Percentiles rank a stretch among this genome's conserved stretches.
phyloP scores from a whole-genome alignment of 768 basidiomycete genomes.

The Pisolithus marmoratus region DNA sequence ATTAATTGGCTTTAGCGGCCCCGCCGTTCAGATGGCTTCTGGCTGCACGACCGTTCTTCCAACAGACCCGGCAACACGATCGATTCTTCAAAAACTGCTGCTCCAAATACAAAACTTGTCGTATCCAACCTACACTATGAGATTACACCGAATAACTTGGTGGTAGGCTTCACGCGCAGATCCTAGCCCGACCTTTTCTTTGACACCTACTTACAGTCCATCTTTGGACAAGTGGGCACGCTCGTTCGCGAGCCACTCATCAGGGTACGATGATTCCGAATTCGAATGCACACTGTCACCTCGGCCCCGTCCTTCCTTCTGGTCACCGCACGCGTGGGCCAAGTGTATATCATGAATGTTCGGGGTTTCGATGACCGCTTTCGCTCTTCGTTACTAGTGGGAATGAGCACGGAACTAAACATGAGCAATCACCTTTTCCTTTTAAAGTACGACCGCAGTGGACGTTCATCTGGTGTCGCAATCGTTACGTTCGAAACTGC shows the following conservation, averaged over 20 bases:
- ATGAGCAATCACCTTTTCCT: constrained; percentile 43
- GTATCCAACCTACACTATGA: constrained; percentile 92
- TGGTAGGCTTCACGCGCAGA: constrained; percentile 45
- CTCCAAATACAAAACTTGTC: constrained; percentile 53
- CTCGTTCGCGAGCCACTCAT: constrained; percentile 89
- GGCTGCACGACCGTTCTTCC: constrained; percentile 65
- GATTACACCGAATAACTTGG: constrained; percentile 81
- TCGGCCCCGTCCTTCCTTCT: constrained; percentile 22
- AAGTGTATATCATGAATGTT: constrained; percentile 18
- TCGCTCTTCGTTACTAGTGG: constrained; percentile 37
- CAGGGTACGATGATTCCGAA: constrained; percentile 75
- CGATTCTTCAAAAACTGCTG: constrained; percentile 14
- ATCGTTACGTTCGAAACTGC: constrained; percentile 73
- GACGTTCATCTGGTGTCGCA: constrained; percentile 83
- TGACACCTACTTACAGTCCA: constrained; percentile 44
- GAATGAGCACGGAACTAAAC: constrained; percentile 48
- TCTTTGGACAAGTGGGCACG: constrained; percentile 90
- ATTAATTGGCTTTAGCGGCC: constrained; percentile 45
- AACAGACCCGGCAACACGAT: constrained; percentile 21
- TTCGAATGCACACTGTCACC: constrained; percentile 32
- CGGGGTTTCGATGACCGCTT: constrained; percentile 33
- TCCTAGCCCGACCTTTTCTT: not conserved
- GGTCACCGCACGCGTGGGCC: constrained; percentile 30
- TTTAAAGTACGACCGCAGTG: constrained; percentile 91
- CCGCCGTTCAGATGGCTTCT: constrained; percentile 53